Conservation (phyloP, 1,284 basidiomycete genomes). For the Stygiomarasmius scandens region DNA sequence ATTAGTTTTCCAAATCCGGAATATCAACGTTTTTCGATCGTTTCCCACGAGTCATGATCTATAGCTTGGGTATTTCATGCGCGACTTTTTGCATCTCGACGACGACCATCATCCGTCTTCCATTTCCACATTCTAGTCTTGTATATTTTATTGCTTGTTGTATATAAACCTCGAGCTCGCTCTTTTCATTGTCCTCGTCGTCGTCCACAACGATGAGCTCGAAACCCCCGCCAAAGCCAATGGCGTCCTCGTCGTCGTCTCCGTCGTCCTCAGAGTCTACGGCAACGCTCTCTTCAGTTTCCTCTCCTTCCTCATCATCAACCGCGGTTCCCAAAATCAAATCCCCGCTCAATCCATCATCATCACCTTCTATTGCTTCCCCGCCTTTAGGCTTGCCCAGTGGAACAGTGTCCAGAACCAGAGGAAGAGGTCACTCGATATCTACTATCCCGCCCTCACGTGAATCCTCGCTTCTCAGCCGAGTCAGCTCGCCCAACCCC, state of each 20-base stretch:
- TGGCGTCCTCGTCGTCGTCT: conserved; percentile 6
- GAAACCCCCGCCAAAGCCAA: conserved; percentile 4
- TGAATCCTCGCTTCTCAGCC: neutral
- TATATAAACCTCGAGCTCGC: neutral
- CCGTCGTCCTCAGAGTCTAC: conserved; percentile 2
- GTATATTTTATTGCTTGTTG: neutral
- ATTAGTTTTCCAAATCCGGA: neutral
- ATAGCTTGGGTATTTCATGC: neutral
- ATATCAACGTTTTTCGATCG: neutral
- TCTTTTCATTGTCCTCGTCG: conserved; percentile 4
- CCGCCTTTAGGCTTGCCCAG: neutral
- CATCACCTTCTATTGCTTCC: neutral
- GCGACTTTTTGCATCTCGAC: neutral
- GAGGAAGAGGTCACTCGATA: conserved; percentile 1
- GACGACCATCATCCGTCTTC: neutral
- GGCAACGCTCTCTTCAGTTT: neutral
- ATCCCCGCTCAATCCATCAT: conserved; percentile 10
- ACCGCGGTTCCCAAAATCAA: neutral
- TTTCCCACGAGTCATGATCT: neutral
- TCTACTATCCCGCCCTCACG: neutral
- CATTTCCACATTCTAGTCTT: neutral
- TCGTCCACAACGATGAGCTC: conserved; percentile 1
- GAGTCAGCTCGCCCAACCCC: neutral
- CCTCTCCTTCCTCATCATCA: neutral
- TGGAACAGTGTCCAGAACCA: neutral